Conservation (phyloP, 805 yeast species). For the Phaffomyces antillensis region DNA sequence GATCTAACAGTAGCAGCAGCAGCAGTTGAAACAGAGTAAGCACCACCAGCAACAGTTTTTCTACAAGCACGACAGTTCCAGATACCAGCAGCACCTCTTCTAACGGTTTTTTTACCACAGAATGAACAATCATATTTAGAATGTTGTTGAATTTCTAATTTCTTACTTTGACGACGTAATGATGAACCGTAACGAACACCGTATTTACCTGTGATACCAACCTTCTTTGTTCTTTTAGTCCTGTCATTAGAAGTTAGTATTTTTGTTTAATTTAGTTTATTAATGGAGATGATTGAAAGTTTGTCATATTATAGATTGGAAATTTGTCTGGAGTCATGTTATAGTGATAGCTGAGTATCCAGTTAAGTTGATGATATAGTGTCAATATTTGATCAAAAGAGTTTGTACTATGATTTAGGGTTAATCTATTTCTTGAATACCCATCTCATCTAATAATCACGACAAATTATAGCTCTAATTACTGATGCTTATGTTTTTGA, state of each 20-base stretch:
- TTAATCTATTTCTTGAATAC: too few relatives aligned
- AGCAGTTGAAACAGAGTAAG: constrained; percentile 98
- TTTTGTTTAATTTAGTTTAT: background rate
- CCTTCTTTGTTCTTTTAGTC: constrained; percentile 99
- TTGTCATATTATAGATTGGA: too few relatives aligned
- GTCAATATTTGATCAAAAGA: too few relatives aligned
- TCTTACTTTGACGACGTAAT: constrained; percentile 98
- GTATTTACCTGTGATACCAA: constrained; percentile 99
- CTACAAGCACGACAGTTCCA: constrained; percentile 94
- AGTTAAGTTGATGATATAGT: too few relatives aligned
- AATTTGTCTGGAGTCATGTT: too few relatives aligned
- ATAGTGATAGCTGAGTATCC: too few relatives aligned
- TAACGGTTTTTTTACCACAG: constrained; percentile 99
- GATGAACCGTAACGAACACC: constrained; percentile 99
- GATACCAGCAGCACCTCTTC: constrained; percentile 98
- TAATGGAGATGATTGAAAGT: too few relatives aligned
- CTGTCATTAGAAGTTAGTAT: constrained; percentile 25
- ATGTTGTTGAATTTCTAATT: constrained; percentile 98
- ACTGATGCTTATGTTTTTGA: too few relatives aligned
- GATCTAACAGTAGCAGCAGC: constrained; percentile 99
- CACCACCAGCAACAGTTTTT: constrained; percentile 99
- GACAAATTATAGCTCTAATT: too few relatives aligned
- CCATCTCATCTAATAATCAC: too few relatives aligned
- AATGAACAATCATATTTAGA: constrained; percentile 98
- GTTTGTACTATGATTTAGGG: too few relatives aligned